Base-by-base conservation (phyloP, 106 monocot genomes). In the Hemerocallis citrina region DNA sequence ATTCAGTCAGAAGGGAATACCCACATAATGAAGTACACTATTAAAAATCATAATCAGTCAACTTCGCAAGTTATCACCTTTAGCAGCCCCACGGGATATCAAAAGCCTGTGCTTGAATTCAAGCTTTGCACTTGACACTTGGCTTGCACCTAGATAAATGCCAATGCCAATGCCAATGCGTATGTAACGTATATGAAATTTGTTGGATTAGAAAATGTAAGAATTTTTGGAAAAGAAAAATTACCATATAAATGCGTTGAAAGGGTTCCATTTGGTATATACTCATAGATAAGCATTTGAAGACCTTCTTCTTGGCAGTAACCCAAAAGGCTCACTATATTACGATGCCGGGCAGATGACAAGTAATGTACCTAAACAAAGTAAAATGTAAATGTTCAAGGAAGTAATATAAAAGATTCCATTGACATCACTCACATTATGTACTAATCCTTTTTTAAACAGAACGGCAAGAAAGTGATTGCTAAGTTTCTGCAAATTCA, bases 21-120 rank as follows among this genome's bases (percentile, higher is more conserved):
- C 7, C 7, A 33, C 52, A 30, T 10, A 52, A 28, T 54, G n/a
- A n/a, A 31, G 52, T 49, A 49, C 9, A 5, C 4, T 29, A 29
- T 44, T 28, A 72, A 17, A 13, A 60, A 68, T 78, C 48, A 54
- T 31, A 54, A 2, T 54, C 67, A 49, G 68, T 20, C 61, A 55
- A 37, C 62, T 77, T 71, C 57, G 69, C 25, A 57, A 48, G 73
- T 33, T 39, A 6, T 75, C 67, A 96, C 96, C 96, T 96, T 87
- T 96, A 59, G 96, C 90, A 55, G 81, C 76, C 19, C 96, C 87
- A 70, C 63, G 58, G 64, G 96, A 90, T 76, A 96, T 91, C 35
- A 69, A 84, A 74, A 91, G 96, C 81, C 90, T 83, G 59, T 87
- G 75, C 68, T 91, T 96, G 81, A 96, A 96, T 79, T 96, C 95